Conservation (phyloP, 2,329 filamentous ascomycete genomes). For the Xylaria sp. region DNA sequence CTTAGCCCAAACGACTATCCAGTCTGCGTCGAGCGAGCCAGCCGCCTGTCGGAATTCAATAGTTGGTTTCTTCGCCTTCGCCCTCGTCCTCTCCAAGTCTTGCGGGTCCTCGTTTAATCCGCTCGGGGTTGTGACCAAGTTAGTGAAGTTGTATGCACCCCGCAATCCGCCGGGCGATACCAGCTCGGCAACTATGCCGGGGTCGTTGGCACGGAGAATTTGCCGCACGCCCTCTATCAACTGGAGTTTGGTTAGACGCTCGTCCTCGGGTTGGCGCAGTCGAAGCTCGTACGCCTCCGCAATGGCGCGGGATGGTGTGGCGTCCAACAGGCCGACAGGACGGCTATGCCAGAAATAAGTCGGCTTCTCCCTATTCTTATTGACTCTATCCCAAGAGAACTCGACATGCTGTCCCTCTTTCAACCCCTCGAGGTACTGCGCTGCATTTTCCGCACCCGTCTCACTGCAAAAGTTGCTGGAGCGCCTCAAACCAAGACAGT, state of each 20-base stretch:
- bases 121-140: too few species aligned
- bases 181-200: background rate
- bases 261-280: background rate
- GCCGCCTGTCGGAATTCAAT: constrained; percentile 27
- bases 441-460: background rate
- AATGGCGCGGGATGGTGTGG: background rate
- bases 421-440: background rate
- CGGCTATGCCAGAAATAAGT: background rate
- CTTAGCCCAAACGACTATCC: constrained; percentile 20
- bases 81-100: too few species aligned
- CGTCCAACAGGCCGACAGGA: background rate
- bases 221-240: background rate
- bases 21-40: constrained; percentile 21
- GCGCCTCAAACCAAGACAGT: background rate
- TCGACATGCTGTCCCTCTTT: background rate
- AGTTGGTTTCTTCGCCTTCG: background rate
- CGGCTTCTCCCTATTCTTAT: constrained; percentile 7
- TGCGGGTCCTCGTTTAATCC: too few species aligned
- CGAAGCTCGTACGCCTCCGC: background rate
- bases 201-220: background rate
- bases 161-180: background rate
- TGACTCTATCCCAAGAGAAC: background rate
- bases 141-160: constrained; percentile 18
- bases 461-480: background rate
- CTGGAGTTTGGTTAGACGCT: background rate